Conservation (phyloP, 2,329 filamentous ascomycete species). For the Sporothrix dimorphospora region DNA sequence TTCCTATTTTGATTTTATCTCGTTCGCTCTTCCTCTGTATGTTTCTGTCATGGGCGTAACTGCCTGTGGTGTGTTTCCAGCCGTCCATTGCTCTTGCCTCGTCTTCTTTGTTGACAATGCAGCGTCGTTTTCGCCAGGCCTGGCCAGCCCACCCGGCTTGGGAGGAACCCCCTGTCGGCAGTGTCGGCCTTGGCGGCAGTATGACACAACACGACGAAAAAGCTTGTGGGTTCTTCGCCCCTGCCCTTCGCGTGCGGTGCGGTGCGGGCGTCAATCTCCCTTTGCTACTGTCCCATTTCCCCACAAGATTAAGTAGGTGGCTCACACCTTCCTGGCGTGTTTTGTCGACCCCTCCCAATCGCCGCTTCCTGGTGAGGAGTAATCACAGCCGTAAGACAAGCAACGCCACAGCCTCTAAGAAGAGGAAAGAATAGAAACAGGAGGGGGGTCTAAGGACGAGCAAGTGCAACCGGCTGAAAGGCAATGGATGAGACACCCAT, state of each 20-base stretch:
- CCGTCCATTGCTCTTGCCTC: neutral
- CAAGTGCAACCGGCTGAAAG: neutral
- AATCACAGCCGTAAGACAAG: neutral
- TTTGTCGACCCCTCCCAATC: neutral
- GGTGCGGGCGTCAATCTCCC: neutral
- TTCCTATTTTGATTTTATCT: neutral
- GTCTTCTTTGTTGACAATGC: constrained; percentile 3
- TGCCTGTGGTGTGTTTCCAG: neutral
- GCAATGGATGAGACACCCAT: neutral
- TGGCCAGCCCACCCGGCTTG: neutral
- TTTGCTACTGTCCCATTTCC: neutral
- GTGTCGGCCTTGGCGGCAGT: neutral
- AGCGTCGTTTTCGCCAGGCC: neutral
- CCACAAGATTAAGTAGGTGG: neutral
- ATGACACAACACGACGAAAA: neutral
- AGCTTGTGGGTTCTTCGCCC: neutral
- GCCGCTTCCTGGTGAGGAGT: neutral
- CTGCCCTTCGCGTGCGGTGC: neutral
- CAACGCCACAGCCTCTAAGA: neutral
- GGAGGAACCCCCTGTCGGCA: neutral
- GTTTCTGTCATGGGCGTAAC: neutral
- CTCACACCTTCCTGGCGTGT: neutral
- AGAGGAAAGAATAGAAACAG: neutral
- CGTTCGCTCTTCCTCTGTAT: neutral
- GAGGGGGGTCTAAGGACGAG: neutral